Percentiles rank a stretch among this genome's conserved stretches.
Conservation (phyloP, 2,329 filamentous ascomycete species). For the Aspergillus udagawae region DNA sequence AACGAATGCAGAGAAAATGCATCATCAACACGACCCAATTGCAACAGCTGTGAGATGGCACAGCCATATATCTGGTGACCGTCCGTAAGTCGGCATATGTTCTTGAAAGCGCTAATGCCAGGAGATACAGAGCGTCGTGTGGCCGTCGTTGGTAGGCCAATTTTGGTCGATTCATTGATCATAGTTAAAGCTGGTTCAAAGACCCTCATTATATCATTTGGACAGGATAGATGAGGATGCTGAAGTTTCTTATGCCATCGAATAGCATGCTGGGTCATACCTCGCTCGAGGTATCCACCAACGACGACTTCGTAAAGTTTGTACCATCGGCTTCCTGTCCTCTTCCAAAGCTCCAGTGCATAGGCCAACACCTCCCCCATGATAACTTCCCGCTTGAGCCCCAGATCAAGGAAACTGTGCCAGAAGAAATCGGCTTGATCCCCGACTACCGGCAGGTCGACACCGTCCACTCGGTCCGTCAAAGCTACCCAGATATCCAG, state of each 20-base stretch:
- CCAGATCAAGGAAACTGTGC: conserved; percentile 36
- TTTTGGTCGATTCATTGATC: conserved; percentile 17
- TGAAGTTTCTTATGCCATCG: conserved; percentile 38
- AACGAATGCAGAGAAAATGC: conserved; percentile 47
- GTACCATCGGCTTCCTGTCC: conserved; percentile 36
- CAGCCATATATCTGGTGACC: conserved; percentile 42
- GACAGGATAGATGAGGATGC: conserved; percentile 24
- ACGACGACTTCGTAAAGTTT: conserved; percentile 37
- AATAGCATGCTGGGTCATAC: conserved; percentile 27
- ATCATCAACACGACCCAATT: conserved; percentile 31
- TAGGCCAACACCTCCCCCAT: conserved; percentile 33
- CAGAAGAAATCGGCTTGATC: conserved; percentile 39
- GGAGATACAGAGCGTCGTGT: conserved; percentile 9
- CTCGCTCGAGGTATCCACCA: conserved; percentile 30
- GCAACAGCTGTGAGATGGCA: conserved; percentile 40
- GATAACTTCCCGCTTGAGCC: conserved; percentile 30
- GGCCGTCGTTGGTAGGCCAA: conserved; percentile 2
- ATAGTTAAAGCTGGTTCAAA: conserved; percentile 25
- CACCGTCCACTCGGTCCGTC: conserved; percentile 23
- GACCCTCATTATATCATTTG: conserved; percentile 28
- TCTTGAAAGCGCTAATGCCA: conserved; percentile 35
- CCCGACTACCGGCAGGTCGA: conserved; percentile 35
- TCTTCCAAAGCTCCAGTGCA: conserved; percentile 37
- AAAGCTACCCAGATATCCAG: conserved; percentile 40
- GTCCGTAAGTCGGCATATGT: conserved; percentile 38